Base-by-base conservation (phyloP, 257 asterid genomes). In the Datura wrightii region DNA sequence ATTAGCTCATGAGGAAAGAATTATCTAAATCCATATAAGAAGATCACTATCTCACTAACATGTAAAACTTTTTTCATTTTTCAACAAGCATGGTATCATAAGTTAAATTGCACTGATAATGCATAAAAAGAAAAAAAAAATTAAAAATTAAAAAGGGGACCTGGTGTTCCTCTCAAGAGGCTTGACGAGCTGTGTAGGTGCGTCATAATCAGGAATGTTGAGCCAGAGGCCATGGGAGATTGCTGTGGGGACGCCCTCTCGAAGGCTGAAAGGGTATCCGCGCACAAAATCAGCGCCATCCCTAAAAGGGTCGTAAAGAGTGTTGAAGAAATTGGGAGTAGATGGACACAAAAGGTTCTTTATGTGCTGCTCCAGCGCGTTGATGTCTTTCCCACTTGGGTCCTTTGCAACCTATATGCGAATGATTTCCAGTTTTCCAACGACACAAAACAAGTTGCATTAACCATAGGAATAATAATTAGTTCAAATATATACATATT, bases 181-280 rank as follows among this genome's bases (percentile, higher is more conserved):
- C 65, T 82, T 82, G 79, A 82, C 84, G 1, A 82, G 84, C 78
- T 82, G 84, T 15, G 84, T 82, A 37, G 84, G 86, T 19, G 86
- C 86, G 55, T 83, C 86, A 41, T 83, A 83, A 41, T 83, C 86
- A 6, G 86, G 86, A 10, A 83, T 83, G 86, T 83, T 83, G 69
- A 83, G 86, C 86, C 86, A 83, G 16, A 83, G 62, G 14, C 85
- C 85, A 66, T 82, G 85, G 18, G 85, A 82, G 48, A 82, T 65
- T 1, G 85, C 85, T 3, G 82, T 71, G 8, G 86, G 86, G 34
- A 58, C 76, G 4, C 86, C 86, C 37, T 83, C 86, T 10, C 86
- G 37, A 13, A 83, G 63, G 55, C 86, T 71, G 58, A 83, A 83
- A 19, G 86, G 86, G 54, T 83, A 83, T 59, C 86, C 86, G 2